A percentile compares a stretch with the other conserved stretches of the same genome.
Conservation (phyloP, 805 yeast species). For the Myxozyma kluyveri region DNA sequence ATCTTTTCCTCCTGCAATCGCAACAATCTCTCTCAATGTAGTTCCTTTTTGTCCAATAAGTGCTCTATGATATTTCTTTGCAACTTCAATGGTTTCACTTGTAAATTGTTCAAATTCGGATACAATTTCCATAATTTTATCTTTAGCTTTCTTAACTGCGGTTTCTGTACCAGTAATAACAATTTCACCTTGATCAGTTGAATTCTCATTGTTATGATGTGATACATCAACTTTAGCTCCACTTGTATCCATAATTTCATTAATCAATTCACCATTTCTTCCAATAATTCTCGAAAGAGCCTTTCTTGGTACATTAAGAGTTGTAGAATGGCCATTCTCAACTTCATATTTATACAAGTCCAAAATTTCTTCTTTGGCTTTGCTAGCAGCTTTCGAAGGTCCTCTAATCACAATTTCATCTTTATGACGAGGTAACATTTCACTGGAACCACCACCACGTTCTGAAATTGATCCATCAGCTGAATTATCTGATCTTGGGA, state of each 20-base stretch:
- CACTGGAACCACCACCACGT: constrained; percentile 16
- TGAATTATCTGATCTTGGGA: constrained; percentile 51
- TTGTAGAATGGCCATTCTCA: constrained; percentile 71
- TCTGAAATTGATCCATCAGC: constrained; percentile 6
- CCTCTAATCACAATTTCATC: constrained; percentile 76
- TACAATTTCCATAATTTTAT: constrained; percentile 60
- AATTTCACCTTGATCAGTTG: constrained; percentile 53
- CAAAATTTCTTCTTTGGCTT: constrained; percentile 77
- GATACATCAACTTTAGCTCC: constrained; percentile 46
- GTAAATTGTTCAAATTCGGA: constrained; percentile 62
- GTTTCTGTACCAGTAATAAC: constrained; percentile 74
- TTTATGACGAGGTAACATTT: constrained; percentile 32
- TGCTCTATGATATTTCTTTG: constrained; percentile 68
- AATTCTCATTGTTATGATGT: constrained; percentile 38
- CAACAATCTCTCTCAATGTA: constrained; percentile 66
- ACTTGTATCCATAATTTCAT: constrained; percentile 68
- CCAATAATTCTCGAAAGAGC: constrained; percentile 89
- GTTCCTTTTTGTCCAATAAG: constrained; percentile 80
- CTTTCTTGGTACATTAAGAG: constrained; percentile 63
- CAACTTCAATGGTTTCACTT: constrained; percentile 59
- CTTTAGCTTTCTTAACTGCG: constrained; percentile 69
- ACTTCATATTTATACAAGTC: constrained; percentile 83
- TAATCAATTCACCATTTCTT: constrained; percentile 78
- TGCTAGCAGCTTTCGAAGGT: constrained; percentile 83
- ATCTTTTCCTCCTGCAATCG: constrained; percentile 72